Evolutionary conservation across 2,329 filamentous ascomycete genomes (phyloP).

Genomic region (Metarhizium sp.): DNA sequence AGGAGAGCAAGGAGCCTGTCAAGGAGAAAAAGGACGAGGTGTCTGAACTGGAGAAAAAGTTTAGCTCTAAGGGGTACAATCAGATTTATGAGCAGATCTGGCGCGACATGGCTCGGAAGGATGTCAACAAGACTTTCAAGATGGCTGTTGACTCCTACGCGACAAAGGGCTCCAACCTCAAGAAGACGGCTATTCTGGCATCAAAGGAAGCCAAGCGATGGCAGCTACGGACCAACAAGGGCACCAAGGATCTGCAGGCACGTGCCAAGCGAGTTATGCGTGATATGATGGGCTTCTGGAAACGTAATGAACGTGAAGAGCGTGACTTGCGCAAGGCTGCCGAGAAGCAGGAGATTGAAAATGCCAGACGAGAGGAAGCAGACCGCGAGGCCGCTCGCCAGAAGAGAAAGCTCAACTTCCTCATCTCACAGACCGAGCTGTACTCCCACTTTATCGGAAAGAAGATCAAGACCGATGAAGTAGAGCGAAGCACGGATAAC

Average conservation of each 20-base stretch:
- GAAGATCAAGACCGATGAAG: slow-evolving; percentile 96
- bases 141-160: slow-evolving; percentile 78
- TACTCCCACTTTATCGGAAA: slow-evolving; percentile 99
- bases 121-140: slow-evolving; percentile 85
- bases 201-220: slow-evolving; percentile 96
- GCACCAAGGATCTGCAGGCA: slow-evolving; percentile 93
- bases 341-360: slow-evolving; percentile 92
- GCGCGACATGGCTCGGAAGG: slow-evolving; percentile 88
- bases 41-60: slow-evolving; percentile 51
- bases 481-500: slow-evolving; percentile 82
- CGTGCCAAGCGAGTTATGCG: slow-evolving; percentile 97
- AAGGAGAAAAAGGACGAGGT: slow-evolving; percentile 43
- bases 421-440: slow-evolving; percentile 96
- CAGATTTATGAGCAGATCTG: slow-evolving; percentile 97
- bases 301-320: slow-evolving; percentile 95
- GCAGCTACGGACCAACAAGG: slow-evolving; percentile 97
- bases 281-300: slow-evolving; percentile 99
- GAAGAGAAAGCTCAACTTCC: slow-evolving; percentile 97
- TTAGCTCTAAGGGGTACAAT: slow-evolving; percentile 86
- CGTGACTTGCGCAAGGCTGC: slow-evolving; percentile 88
- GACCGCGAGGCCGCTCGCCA: slow-evolving; percentile 95
- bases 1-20: slow-evolving; percentile 32
- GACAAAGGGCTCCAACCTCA: slow-evolving; percentile 87
- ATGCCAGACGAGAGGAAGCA: slow-evolving; percentile 91
- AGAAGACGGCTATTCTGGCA: slow-evolving; percentile 93